Base-by-base conservation (phyloP, 1,139 yeast genomes). In the Yamadazyma mexicana region DNA sequence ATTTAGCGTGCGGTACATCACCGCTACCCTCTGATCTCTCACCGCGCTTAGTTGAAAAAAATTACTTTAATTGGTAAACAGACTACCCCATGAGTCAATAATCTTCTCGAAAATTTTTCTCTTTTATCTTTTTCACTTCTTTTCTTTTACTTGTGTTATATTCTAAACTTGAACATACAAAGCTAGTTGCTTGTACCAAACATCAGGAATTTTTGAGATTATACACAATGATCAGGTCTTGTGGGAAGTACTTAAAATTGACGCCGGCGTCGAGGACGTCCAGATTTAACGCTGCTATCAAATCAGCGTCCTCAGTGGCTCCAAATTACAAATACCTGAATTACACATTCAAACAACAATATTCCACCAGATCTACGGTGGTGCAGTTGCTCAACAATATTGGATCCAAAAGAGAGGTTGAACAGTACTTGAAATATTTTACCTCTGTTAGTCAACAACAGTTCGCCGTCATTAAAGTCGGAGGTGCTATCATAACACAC, bases 401-500 rank as follows among this genome's bases (percentile, higher is more conserved):
- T 52, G 98, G 98, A 16, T 89, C 97, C 37, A 92, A 92, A 62
- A 79, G 98, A 52, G 98, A 92, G 66, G 98, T 92, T 34, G 98
- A 92, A 62, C 98, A 92, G 64, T 92, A 92, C 63, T 77, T 92
- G 58, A 91, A 91, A 60, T 91, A 91, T 64, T 92, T 92, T 72
- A 91, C 98, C 1, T 88, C 97, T 24, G 98, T 92, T 20, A 82
- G 88, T 10, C 89, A 87, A 51, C 98, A 92, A 62, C 98, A 92
- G 60, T 92, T 92, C 58, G 99, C 99, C 10, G 97, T 92, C 36
- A 92, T 92, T 66, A 92, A 92, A 65, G 98, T 92, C 30, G 99
- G 99, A 31, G 99, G 99, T 50, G 99, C 98, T 31, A 91, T 94
- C 56, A 92, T 92, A 60, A 91, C 98, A 37, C 95, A 92, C 55